These are phyloP conservation scores for Albatrellus sp. DNA, from an alignment of 1,284 basidiomycete species.

Conservation along the genomic window DNA sequence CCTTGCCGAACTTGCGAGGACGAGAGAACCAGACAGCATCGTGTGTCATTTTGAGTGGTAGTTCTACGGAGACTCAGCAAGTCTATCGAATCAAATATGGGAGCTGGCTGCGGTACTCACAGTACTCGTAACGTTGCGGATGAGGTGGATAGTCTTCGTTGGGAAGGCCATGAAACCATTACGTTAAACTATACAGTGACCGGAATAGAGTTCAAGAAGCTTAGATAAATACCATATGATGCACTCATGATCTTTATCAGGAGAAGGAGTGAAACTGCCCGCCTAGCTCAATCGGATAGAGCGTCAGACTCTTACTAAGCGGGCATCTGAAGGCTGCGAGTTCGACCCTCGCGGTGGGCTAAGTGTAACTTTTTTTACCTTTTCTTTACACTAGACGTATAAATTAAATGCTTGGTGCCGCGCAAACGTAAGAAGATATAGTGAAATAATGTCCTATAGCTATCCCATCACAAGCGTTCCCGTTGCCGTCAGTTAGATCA, in stretches of 20 bases:
- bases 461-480: too few relatives aligned
- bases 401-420: too few relatives aligned
- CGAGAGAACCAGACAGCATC: slow-evolving; percentile 88
- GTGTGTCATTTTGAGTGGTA: slow-evolving; percentile 65
- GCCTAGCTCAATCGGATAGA: slow-evolving; percentile 83
- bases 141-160: background rate
- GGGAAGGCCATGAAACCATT: background rate
- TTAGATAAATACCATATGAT: too few relatives aligned
- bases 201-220: background rate
- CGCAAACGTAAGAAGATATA: too few relatives aligned
- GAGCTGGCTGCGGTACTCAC: background rate
- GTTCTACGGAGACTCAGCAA: slow-evolving; percentile 2
- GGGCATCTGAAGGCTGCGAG: slow-evolving; percentile 78
- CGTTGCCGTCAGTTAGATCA: too few relatives aligned
- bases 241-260: too few relatives aligned
- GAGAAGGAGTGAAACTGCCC: slow-evolving; percentile 23
- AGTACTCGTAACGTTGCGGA: slow-evolving; percentile 1
- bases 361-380: slow-evolving; percentile 15
- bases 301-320: slow-evolving; percentile 61
- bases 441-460: too few relatives aligned
- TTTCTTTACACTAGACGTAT: background rate
- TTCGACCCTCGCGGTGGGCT: slow-evolving; percentile 89
- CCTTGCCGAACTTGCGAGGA: slow-evolving; percentile 92
- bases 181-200: slow-evolving; percentile 10
- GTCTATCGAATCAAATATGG: background rate